Conservation (phyloP, 106 monocot genomes). For the Ottelia alismoides region DNA sequence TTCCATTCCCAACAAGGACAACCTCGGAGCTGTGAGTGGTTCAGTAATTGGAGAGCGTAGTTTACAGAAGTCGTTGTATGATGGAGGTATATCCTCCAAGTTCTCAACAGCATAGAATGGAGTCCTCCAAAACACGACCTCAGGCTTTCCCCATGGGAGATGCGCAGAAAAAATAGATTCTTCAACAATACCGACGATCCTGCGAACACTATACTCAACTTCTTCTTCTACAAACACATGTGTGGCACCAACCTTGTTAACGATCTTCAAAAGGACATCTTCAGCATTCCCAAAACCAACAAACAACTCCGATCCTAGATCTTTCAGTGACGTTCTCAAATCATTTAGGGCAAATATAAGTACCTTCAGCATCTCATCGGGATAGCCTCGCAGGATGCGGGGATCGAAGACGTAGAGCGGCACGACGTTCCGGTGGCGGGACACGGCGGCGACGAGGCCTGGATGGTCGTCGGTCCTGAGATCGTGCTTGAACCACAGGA, state of each 20-base stretch:
- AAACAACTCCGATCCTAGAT: constrained; percentile 72
- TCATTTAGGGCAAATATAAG: constrained; percentile 66
- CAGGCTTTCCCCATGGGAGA: constrained; percentile 57
- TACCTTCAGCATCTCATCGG: constrained; percentile 63
- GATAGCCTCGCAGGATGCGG: constrained; percentile 42
- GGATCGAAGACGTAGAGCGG: constrained; percentile 38
- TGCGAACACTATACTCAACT: constrained; percentile 46
- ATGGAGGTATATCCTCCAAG: constrained; percentile 48
- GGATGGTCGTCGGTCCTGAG: constrained; percentile 32
- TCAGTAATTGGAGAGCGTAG: constrained; percentile 20
- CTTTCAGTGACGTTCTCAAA: constrained; percentile 40
- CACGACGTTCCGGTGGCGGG: constrained; percentile 23
- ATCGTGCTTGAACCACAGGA: constrained; percentile 44
- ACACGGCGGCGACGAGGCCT: constrained; percentile 21
- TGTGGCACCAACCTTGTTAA: constrained; percentile 66
- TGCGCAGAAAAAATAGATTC: constrained; percentile 35
- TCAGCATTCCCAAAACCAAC: constrained; percentile 68
- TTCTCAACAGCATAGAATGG: constrained; percentile 69
- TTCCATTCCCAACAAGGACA: constrained; percentile 42
- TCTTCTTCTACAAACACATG: constrained; percentile 87
- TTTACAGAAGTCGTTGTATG: constrained; percentile 51
- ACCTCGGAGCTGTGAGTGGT: constrained; percentile 35
- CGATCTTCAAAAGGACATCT: constrained; percentile 57
- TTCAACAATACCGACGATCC: constrained; percentile 40
- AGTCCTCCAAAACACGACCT: constrained; percentile 52